phyloP scores from a whole-genome alignment of 768 basidiomycete genomes.

The Russula compacta region DNA sequence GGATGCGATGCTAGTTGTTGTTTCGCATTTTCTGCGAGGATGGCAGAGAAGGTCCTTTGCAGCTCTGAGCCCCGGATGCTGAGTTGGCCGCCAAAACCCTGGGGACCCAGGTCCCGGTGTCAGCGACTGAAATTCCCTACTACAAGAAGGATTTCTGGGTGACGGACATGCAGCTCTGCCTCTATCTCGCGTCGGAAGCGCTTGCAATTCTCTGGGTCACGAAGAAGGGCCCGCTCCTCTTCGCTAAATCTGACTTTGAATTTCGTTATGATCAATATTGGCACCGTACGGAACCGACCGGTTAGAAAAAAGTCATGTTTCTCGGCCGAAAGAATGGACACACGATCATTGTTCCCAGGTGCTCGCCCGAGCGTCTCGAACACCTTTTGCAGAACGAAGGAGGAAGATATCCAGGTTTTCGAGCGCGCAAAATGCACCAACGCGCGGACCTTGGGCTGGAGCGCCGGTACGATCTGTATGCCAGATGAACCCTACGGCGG shows the following conservation, averaged over 20 bases:
- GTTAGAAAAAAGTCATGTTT: too few species aligned
- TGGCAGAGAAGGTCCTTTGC: slow-evolving; percentile 27
- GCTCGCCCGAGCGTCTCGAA: slow-evolving; percentile 32
- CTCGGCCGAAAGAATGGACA: background rate
- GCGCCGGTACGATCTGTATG: slow-evolving; percentile 48
- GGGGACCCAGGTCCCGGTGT: background rate
- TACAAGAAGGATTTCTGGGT: background rate
- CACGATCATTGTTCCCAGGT: slow-evolving; percentile 36
- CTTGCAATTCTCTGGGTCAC: slow-evolving; percentile 40
- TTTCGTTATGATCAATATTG: background rate
- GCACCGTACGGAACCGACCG: background rate
- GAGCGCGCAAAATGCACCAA: slow-evolving; percentile 50
- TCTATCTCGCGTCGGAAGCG: slow-evolving; percentile 42
- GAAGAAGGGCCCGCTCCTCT: slow-evolving; percentile 27
- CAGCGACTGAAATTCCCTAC: background rate
- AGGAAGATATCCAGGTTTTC: slow-evolving; percentile 46
- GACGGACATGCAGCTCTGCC: slow-evolving; percentile 22
- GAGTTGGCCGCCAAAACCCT: slow-evolving; percentile 26
- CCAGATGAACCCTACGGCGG: slow-evolving; percentile 47
- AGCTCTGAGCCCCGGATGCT: slow-evolving; percentile 32
- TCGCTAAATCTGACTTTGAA: background rate
- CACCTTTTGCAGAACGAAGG: slow-evolving; percentile 36
- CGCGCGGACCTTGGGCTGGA: slow-evolving; percentile 43
- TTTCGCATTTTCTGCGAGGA: slow-evolving; percentile 37
- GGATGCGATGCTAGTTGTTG: slow-evolving; percentile 46